Percentiles rank a stretch among this genome's conserved stretches.
Conservation (phyloP, 1,284 basidiomycete genomes). For the Ceratobasidium theobromae region DNA sequence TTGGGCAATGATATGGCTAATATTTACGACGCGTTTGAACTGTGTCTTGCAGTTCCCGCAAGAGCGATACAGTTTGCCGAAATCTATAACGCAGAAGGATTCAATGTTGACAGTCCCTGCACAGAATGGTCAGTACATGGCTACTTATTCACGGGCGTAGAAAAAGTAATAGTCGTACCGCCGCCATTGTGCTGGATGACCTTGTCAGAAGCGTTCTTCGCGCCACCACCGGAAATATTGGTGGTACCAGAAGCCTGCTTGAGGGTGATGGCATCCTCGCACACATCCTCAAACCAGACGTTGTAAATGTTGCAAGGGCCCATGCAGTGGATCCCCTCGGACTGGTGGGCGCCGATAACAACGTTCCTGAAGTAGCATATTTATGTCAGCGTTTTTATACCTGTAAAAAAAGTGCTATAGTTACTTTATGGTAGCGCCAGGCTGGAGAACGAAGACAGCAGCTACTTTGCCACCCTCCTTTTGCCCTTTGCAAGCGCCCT, state of each 20-base stretch:
- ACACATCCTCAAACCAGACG: slow-evolving; percentile 30
- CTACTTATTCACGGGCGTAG: too few relatives aligned
- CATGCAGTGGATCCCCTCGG: too few relatives aligned
- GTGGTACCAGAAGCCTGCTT: slow-evolving; percentile 28
- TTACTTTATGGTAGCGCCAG: slow-evolving; percentile 45
- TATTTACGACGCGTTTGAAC: slow-evolving; percentile 8
- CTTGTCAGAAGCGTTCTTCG: slow-evolving; percentile 31
- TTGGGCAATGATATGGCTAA: neutral
- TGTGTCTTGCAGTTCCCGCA: slow-evolving; percentile 34
- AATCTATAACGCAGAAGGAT: slow-evolving; percentile 14
- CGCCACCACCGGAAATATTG: slow-evolving; percentile 33
- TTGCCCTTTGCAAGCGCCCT: slow-evolving; percentile 31
- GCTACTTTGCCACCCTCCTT: slow-evolving; percentile 29
- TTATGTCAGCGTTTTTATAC: neutral
- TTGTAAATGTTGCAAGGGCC: too few relatives aligned
- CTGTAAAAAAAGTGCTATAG: too few relatives aligned
- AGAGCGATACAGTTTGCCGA: slow-evolving; percentile 32
- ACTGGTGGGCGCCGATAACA: slow-evolving; percentile 48
- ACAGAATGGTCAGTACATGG: too few relatives aligned
- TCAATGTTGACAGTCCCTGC: slow-evolving; percentile 32
- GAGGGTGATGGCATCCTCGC: slow-evolving; percentile 35
- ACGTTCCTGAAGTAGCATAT: slow-evolving; percentile 42
- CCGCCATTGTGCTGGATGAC: slow-evolving; percentile 30
- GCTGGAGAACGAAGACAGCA: slow-evolving; percentile 38
- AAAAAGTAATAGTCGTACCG: too few relatives aligned